Conservation (phyloP, 2,329 filamentous ascomycete genomes). For the Diaporthe caulivora region DNA sequence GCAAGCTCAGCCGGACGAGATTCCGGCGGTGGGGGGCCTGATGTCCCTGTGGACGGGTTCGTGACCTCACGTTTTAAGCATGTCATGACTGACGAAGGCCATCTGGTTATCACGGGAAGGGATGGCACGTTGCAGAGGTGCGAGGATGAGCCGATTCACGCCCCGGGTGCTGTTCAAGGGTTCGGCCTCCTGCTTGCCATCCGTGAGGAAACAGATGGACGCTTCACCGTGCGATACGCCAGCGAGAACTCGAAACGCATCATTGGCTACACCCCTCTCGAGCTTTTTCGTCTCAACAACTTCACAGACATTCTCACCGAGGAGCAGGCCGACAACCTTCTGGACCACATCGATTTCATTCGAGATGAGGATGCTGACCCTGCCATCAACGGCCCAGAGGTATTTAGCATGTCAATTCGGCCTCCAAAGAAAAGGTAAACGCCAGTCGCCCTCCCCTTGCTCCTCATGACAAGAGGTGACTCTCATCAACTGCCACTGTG, state of each 20-base stretch:
- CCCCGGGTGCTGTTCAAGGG: constrained; percentile 83
- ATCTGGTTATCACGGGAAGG: constrained; percentile 85
- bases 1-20: constrained; percentile 32
- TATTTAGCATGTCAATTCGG: constrained; percentile 84
- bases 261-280: constrained; percentile 80
- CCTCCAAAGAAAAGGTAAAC: constrained; percentile 59
- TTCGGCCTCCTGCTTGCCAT: constrained; percentile 85
- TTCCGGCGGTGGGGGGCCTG: constrained; percentile 1
- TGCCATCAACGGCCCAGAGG: constrained; percentile 81
- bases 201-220: constrained; percentile 76
- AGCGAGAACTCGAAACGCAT: constrained; percentile 85
- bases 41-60: constrained; percentile 49
- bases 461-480: background rate
- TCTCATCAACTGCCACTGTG: background rate
- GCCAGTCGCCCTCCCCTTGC: too few relatives aligned
- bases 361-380: constrained; percentile 85
- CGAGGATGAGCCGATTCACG: constrained; percentile 92
- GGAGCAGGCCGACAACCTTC: constrained; percentile 84
- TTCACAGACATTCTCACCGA: constrained; percentile 88
- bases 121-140: constrained; percentile 82
- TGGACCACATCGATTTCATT: constrained; percentile 91
- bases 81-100: constrained; percentile 79
- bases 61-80: constrained; percentile 84
- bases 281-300: constrained; percentile 79
- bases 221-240: constrained; percentile 77